phyloP scores from a whole-genome alignment of 2,329 filamentous ascomycete genomes.

The Hypocrella siamensis region DNA sequence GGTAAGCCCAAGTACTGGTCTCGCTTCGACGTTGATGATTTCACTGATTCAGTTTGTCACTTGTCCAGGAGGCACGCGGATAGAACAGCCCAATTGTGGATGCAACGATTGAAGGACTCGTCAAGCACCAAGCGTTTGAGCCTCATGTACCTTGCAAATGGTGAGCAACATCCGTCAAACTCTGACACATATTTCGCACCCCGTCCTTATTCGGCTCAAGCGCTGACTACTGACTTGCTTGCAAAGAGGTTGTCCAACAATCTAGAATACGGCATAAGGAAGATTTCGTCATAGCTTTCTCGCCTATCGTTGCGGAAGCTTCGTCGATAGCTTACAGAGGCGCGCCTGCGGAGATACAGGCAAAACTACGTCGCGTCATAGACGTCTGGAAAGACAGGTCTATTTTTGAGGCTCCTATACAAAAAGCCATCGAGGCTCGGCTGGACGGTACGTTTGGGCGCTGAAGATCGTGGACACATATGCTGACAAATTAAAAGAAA shows the following conservation, averaged over 20 bases:
- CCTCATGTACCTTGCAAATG: constrained; percentile 88
- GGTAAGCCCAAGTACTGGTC: constrained; percentile 34
- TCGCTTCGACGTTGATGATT: constrained; percentile 2
- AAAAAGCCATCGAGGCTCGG: constrained; percentile 64
- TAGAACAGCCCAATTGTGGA: constrained; percentile 81
- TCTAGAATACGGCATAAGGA: constrained; percentile 85
- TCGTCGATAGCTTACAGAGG: constrained; percentile 82
- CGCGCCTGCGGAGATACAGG: constrained; percentile 69
- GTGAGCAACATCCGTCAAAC: constrained; percentile 36
- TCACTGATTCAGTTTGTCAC: neutral
- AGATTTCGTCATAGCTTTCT: constrained; percentile 84
- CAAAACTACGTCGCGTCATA: constrained; percentile 73
- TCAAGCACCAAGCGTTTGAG: constrained; percentile 75
- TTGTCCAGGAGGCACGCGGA: constrained; percentile 68
- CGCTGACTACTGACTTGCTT: too few relatives aligned
- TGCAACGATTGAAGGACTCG: constrained; percentile 77
- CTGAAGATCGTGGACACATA: constrained; percentile 4
- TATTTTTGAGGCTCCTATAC: constrained; percentile 71
- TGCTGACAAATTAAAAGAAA: constrained; percentile 26
- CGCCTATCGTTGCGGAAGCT: constrained; percentile 85
- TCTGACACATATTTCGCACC: too few relatives aligned
- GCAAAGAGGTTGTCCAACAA: constrained; percentile 92
- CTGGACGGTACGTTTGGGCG: constrained; percentile 48
- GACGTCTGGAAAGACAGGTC: constrained; percentile 83
- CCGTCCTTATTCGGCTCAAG: too few relatives aligned